phyloP scores from a whole-genome alignment of 805 yeast species.

The Hanseniaspora pseudoguilliermondii region DNA sequence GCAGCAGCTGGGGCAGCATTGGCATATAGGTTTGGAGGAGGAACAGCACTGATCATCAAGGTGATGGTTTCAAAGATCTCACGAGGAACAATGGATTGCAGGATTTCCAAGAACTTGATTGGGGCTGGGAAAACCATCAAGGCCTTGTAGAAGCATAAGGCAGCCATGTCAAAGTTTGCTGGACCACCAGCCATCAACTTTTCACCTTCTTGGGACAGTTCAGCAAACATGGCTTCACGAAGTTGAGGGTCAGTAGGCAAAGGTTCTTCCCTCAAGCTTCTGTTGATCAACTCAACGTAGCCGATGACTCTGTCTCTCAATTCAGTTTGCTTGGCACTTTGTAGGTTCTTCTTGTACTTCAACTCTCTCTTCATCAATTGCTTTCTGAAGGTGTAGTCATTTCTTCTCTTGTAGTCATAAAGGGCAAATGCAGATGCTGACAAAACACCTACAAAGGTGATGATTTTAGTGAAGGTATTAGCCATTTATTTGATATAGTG shows the following conservation, averaged over 20 bases:
- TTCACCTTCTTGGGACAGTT: conserved; percentile 77
- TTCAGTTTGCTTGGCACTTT: conserved; percentile 33
- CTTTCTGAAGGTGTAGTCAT: conserved; percentile 68
- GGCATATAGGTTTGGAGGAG: conserved; percentile 63
- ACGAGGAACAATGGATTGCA: conserved; percentile 78
- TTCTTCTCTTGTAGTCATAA: conserved; percentile 87
- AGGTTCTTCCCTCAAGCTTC: conserved; percentile 59
- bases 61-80: conserved; percentile 71
- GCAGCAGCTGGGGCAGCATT: conserved; percentile 20
- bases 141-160: conserved; percentile 86
- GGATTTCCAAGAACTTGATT: conserved; percentile 75
- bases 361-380: conserved; percentile 50
- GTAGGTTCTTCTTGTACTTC: conserved; percentile 29
- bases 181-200: conserved; percentile 48
- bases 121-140: conserved; percentile 90
- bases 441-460: conserved; percentile 32
- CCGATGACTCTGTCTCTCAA: conserved; percentile 49
- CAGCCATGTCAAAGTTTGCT: conserved; percentile 67
- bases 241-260: conserved; percentile 56
- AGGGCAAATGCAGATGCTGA: conserved; percentile 50
- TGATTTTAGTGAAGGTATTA: conserved; percentile 17
- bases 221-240: conserved; percentile 66
- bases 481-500: not conserved
- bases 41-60: conserved; percentile 79
- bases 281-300: conserved; percentile 46